These are phyloP conservation scores for Andrographis paniculata DNA, from an alignment of 305 asterid species.

Conservation along the genomic window DNA sequence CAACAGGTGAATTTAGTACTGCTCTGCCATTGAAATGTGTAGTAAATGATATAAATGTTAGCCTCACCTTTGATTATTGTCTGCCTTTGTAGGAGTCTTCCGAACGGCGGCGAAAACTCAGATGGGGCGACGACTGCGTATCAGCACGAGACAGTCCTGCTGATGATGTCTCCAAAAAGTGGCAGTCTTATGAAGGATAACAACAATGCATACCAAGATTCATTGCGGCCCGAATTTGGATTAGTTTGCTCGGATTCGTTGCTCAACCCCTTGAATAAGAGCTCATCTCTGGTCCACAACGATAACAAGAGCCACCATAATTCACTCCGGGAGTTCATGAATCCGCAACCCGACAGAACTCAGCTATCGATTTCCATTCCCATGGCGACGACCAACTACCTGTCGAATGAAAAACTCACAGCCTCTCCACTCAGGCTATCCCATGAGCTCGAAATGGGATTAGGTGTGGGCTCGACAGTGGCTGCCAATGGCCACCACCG, in stretches of 20 bases:
- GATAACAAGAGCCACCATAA: conserved; percentile 28
- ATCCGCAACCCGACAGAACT: conserved; percentile 45
- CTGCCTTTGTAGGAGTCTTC: not conserved
- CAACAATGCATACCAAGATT: conserved; percentile 24
- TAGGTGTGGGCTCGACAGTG: conserved; percentile 42
- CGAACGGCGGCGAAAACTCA: conserved; percentile 18
- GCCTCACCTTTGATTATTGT: not conserved
- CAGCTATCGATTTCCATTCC: conserved; percentile 85
- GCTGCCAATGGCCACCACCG: not conserved
- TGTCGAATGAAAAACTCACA: conserved; percentile 31
- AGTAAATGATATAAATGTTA: no score
- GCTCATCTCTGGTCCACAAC: conserved; percentile 16
- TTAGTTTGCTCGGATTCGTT: conserved; percentile 69
- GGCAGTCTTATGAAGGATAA: no score
- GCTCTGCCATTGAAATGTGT: no score
- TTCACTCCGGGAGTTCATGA: conserved; percentile 49
- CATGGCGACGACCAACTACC: conserved; percentile 44
- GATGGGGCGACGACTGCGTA: conserved; percentile 15
- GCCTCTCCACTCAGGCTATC: conserved; percentile 38
- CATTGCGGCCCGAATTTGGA: conserved; percentile 47
- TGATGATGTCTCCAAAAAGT: conserved; percentile 21
- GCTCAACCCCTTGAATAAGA: conserved; percentile 57
- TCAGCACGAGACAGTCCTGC: conserved; percentile 22
- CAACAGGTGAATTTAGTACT: conserved; percentile 48
- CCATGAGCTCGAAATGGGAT: conserved; percentile 53